Base-by-base conservation (phyloP, 225 moss, liverwort and hornwort species). In the Asterella californica region DNA sequence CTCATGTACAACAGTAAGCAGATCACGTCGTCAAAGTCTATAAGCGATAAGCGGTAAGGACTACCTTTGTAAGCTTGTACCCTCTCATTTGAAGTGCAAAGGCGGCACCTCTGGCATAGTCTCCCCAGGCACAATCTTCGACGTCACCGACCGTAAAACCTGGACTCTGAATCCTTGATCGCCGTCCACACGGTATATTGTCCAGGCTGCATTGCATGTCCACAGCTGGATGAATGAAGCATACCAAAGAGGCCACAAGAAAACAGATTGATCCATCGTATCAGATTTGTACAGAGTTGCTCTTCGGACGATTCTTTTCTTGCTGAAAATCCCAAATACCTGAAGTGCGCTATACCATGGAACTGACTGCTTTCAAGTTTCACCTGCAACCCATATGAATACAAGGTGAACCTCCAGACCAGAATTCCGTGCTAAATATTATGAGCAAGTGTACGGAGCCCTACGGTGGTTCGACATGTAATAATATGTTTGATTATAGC, bases 91-190 rank as follows among this genome's bases (percentile, higher is more conserved):
- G 88, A 38, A 95, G 92, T 54, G 93, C 93, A 82, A 84, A 82
- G 79, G 92, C 99, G 24, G 99, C 99, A 79, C 99, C 99, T 76
- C 99, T 89, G 74, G 95, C 91, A 83, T 92, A 99, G 81, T 99
- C 93, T 54, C 93, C 99, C 99, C 99, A 99, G 42, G 85, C 81
- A 72, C 83, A 85, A 79, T 92, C 90, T 88, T 95, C 97, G 77
- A 70, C 17, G 27, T 78, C 77, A 76, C 48, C 47, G 36, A 81
- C 81, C 63, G 81, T 82, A 75, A 72, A 38, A 37, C 25, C 60
- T 42, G 38, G 22, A 47, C 53, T 0, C 67, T 69, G 27, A 81
- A 27, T 80, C 84, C 80, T 76, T 79, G 82, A 75, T 48, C 67
- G 85, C 85, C 87, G 87, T 72, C 86, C 88, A 62, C 81, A 79